Percentiles rank a stretch among this genome's conserved stretches.
phyloP scores from a whole-genome alignment of 2,329 filamentous ascomycete species.

The Exophiala sp. region DNA sequence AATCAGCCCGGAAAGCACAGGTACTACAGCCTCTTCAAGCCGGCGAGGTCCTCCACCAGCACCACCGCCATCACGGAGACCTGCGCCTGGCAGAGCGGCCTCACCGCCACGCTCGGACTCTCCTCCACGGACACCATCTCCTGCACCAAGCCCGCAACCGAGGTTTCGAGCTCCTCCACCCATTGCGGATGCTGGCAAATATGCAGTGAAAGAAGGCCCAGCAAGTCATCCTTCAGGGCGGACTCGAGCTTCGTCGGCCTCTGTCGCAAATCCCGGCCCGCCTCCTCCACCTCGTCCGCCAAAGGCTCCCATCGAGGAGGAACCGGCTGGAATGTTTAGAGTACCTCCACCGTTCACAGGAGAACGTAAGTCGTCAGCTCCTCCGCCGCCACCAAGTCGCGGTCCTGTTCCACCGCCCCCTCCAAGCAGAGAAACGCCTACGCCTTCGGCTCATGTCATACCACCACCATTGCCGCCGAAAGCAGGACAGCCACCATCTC shows the following conservation, averaged over 20 bases:
- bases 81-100: constrained; percentile 40
- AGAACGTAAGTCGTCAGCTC: constrained; percentile 54
- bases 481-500: constrained; percentile 17
- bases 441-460: constrained; percentile 39
- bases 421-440: constrained; percentile 46
- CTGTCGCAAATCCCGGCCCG: constrained; percentile 52
- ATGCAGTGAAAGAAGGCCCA: constrained; percentile 53
- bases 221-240: constrained; percentile 43
- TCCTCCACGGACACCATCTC: constrained; percentile 63
- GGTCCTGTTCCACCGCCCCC: constrained; percentile 67
- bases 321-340: constrained; percentile 56
- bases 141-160: constrained; percentile 57
- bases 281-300: constrained; percentile 63
- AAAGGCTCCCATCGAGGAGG: constrained; percentile 65
- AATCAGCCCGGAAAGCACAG: constrained; percentile 58
- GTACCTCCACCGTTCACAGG: constrained; percentile 76
- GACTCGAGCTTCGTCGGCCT: constrained; percentile 45
- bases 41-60: constrained; percentile 57
- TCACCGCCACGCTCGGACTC: constrained; percentile 47
- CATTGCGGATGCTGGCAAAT: constrained; percentile 83
- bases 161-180: constrained; percentile 82
- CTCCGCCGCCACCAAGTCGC: constrained; percentile 69
- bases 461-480: constrained; percentile 65
- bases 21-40: constrained; percentile 42
- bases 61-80: constrained; percentile 48